These are phyloP conservation scores for Fusarium algeriense DNA, from an alignment of 2,329 filamentous ascomycete genomes.

Conservation along the genomic window DNA sequence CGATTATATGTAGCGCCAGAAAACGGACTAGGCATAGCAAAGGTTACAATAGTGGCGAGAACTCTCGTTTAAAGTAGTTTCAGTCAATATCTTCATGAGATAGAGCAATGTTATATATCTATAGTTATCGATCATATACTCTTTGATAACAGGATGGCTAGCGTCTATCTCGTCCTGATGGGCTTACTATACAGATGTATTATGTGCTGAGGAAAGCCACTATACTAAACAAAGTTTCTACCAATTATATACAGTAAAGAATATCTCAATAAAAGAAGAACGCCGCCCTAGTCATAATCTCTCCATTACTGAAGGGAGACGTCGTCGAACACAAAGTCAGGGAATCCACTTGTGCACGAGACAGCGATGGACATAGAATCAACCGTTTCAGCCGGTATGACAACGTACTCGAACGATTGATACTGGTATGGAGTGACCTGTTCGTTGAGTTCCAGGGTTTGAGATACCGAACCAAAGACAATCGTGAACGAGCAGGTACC, in stretches of 20 bases:
- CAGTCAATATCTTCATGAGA: too few species aligned
- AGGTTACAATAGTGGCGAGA: too few species aligned
- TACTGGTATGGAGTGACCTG: background rate
- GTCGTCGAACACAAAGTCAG: conserved; percentile 5
- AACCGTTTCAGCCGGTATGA: background rate
- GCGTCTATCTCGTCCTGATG: too few species aligned
- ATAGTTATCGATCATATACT: too few species aligned
- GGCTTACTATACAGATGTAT: too few species aligned
- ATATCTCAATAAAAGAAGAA: background rate
- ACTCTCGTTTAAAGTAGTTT: too few species aligned
- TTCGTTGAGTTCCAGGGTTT: background rate
- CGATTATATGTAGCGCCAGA: too few species aligned
- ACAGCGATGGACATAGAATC: background rate
- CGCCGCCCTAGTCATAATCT: background rate
- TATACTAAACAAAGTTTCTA: background rate
- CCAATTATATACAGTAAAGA: background rate
- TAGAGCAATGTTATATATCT: too few species aligned
- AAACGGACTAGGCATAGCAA: too few species aligned
- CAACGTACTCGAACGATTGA: background rate
- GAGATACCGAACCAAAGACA: background rate
- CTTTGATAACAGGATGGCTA: too few species aligned
- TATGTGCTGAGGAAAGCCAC: background rate
- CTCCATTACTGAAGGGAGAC: background rate
- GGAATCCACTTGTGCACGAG: background rate
- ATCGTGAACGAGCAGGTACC: background rate